phyloP scores from a whole-genome alignment of 2,329 filamentous ascomycete genomes.

The Talaromyces sp. region DNA sequence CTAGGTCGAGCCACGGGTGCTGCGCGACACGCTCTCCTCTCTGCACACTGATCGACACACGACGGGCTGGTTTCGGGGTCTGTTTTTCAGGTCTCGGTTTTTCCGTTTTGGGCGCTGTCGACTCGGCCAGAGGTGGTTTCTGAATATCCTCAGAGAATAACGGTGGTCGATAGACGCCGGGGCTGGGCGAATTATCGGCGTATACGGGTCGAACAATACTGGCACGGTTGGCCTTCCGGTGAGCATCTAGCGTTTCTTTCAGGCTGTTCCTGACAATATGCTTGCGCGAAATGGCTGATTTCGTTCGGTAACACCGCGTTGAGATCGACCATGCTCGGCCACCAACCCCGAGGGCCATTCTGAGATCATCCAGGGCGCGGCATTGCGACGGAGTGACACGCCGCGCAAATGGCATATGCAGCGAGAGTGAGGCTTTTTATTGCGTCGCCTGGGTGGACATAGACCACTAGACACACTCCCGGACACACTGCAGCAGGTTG shows the following conservation, averaged over 20 bases:
- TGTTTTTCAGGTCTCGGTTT: not conserved
- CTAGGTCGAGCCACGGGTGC: conserved; percentile 29
- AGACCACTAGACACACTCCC: not conserved
- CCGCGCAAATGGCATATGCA: conserved; percentile 9
- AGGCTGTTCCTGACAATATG: conserved; percentile 29
- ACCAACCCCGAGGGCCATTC: not conserved
- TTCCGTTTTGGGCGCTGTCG: not conserved
- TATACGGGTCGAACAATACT: conserved; percentile 29
- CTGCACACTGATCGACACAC: conserved; percentile 12
- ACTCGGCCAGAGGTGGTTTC: not conserved
- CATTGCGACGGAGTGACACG: conserved; percentile 6
- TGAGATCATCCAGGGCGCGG: conserved; percentile 8
- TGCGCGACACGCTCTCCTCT: conserved; percentile 16
- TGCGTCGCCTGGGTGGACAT: not conserved
- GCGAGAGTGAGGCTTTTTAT: not conserved
- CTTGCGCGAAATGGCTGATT: conserved; percentile 15
- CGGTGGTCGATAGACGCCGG: conserved; percentile 16
- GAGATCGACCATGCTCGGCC: not conserved
- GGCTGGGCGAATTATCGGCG: conserved; percentile 9
- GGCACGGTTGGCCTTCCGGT: conserved; percentile 34
- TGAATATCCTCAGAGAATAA: conserved; percentile 4
- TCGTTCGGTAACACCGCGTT: not conserved
- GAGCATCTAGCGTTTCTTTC: conserved; percentile 36
- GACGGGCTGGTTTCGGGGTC: not conserved
- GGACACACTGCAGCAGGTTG: not conserved